Conservation (phyloP, 768 basidiomycete species). For the Tricholoma sp. region DNA sequence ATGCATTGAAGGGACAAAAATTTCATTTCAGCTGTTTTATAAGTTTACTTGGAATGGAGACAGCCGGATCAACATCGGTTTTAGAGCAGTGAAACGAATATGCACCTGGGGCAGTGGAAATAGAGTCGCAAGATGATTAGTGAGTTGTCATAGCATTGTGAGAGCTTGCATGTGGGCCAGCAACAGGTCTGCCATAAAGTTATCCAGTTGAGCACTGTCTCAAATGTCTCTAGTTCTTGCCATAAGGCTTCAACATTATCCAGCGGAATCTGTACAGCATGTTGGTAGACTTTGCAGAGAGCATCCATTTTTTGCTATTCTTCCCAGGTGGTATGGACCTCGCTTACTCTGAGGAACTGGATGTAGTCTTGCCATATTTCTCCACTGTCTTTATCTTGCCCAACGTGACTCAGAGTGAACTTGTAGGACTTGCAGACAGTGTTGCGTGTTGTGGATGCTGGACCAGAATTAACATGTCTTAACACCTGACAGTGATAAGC, state of each 20-base stretch:
- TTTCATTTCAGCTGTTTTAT: constrained; percentile 35
- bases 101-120: constrained; percentile 28
- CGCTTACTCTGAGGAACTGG: constrained; percentile 75
- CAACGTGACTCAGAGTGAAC: constrained; percentile 83
- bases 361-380: constrained; percentile 95
- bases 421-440: constrained; percentile 87
- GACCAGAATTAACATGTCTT: constrained; percentile 65
- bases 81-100: not conserved
- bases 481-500: not conserved
- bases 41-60: constrained; percentile 11
- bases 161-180: constrained; percentile 95
- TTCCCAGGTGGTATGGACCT: constrained; percentile 87
- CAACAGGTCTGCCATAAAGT: constrained; percentile 94
- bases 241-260: constrained; percentile 91
- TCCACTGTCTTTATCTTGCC: constrained; percentile 88
- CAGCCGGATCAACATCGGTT: not conserved
- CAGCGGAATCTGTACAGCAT: constrained; percentile 91
- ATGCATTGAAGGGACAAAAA: constrained; percentile 71
- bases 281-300: constrained; percentile 86
- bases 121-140: constrained; percentile 61
- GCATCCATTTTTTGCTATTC: constrained; percentile 93
- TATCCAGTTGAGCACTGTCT: constrained; percentile 82
- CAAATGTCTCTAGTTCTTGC: constrained; percentile 92
- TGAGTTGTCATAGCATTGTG: constrained; percentile 76
- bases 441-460: constrained; percentile 62